Evolutionary conservation across 805 yeast species (phyloP).

Genomic region (Yarrowia sp.): DNA sequence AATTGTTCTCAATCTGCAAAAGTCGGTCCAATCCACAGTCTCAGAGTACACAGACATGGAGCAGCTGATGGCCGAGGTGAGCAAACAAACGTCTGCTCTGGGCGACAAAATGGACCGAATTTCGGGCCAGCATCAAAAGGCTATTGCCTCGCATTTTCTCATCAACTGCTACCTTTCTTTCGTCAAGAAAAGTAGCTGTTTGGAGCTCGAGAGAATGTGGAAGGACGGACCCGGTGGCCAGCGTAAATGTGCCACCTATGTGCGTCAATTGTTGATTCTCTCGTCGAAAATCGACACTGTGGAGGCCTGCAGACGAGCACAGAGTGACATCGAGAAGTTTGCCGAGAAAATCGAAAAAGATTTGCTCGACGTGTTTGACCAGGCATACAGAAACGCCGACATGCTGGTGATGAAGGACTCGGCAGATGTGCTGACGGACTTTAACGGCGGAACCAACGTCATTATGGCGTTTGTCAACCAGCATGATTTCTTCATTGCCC

Average conservation of each 20-base stretch:
- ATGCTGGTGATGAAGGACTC: constrained; percentile 66
- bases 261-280: constrained; percentile 60
- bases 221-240: constrained; percentile 52
- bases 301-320: constrained; percentile 33
- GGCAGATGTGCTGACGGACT: constrained; percentile 70
- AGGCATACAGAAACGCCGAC: constrained; percentile 68
- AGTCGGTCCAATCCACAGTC: constrained; percentile 43
- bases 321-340: constrained; percentile 56
- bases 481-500: constrained; percentile 61
- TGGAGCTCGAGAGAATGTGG: constrained; percentile 57
- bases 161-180: constrained; percentile 76
- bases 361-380: constrained; percentile 64
- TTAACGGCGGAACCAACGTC: constrained; percentile 80
- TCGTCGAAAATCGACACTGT: constrained; percentile 52
- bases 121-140: constrained; percentile 68
- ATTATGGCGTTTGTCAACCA: constrained; percentile 78
- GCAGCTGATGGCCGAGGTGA: constrained; percentile 35
- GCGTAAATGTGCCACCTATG: constrained; percentile 63
- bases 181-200: constrained; percentile 51
- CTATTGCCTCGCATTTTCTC: constrained; percentile 66
- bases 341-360: constrained; percentile 74
- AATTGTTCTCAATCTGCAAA: constrained; percentile 55
- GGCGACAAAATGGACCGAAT: constrained; percentile 37
- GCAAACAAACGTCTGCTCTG: constrained; percentile 34
- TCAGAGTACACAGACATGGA: constrained; percentile 40